A percentile compares a stretch with the other conserved stretches of the same genome.
phyloP scores from a whole-genome alignment of 106 monocot species.

The Allium cepa region DNA sequence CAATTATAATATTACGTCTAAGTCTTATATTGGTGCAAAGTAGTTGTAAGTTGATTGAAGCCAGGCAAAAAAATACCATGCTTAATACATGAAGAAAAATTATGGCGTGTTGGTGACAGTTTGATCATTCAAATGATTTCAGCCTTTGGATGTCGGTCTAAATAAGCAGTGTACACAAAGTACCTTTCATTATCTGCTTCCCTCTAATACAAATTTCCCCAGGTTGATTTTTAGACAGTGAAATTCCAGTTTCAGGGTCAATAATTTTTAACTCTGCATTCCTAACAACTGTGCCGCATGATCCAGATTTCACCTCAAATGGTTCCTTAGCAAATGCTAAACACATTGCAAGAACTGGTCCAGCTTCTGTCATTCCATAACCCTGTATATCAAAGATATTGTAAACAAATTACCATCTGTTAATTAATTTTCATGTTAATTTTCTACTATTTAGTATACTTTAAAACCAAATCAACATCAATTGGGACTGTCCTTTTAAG shows the following conservation, averaged over 20 bases:
- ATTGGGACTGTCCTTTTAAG: no score
- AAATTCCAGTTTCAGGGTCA: constrained; percentile 46
- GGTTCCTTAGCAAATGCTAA: constrained; percentile 73
- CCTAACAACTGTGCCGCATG: constrained; percentile 67
- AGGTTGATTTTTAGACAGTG: constrained; percentile 38
- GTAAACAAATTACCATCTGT: neutral
- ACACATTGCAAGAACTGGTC: constrained; percentile 60
- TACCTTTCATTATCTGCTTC: constrained; percentile 80
- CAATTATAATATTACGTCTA: no score
- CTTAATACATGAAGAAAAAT: no score
- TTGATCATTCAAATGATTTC: no score
- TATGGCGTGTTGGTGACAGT: no score
- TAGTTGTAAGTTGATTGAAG: no score
- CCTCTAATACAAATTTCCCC: constrained; percentile 82
- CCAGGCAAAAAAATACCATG: no score
- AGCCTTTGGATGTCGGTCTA: no score
- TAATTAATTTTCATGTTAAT: no score
- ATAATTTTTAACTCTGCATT: constrained; percentile 73
- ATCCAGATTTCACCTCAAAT: constrained; percentile 43
- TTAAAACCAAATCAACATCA: no score
- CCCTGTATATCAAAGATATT: constrained; percentile 23
- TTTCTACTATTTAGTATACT: no score
- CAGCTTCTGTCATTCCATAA: constrained; percentile 84
- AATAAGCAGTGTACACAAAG: neutral
- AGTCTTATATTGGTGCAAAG: no score